Evolutionary conservation across 2,329 filamentous ascomycete genomes (phyloP).

Genomic region (Pestalotiopsis sp.): DNA sequence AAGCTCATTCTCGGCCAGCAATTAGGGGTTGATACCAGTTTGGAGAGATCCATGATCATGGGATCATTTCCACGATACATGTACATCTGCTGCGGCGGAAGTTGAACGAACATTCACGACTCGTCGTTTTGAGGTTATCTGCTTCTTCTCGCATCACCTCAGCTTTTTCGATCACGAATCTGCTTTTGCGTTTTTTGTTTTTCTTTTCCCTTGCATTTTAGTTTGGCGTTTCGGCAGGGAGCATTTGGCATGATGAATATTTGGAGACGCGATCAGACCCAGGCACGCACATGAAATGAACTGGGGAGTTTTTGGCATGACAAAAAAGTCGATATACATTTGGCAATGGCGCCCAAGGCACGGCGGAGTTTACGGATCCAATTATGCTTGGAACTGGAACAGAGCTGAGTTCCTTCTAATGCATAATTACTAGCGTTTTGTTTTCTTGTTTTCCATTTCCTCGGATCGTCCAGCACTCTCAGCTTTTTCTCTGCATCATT

Average conservation of each 20-base stretch:
- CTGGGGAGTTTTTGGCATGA: neutral
- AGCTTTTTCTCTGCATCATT: neutral
- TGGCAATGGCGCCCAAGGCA: neutral
- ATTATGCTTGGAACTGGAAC: slow-evolving; percentile 10
- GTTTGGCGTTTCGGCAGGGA: slow-evolving; percentile 7
- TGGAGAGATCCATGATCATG: neutral
- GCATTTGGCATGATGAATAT: slow-evolving; percentile 4
- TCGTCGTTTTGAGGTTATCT: neutral
- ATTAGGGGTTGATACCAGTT: slow-evolving; percentile 42
- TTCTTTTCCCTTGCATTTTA: neutral
- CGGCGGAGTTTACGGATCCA: slow-evolving; percentile 7
- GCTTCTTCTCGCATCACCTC: neutral
- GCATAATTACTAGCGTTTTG: slow-evolving; percentile 12
- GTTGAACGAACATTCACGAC: slow-evolving; percentile 2
- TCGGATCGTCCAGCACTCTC: neutral
- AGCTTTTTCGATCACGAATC: neutral
- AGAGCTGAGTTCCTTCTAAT: slow-evolving; percentile 10
- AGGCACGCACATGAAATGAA: slow-evolving; percentile 11
- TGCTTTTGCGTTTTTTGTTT: neutral
- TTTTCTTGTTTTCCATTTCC: slow-evolving; percentile 5
- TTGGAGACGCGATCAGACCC: neutral
- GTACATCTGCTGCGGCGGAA: neutral
- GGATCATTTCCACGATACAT: neutral
- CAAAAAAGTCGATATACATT: slow-evolving; percentile 1
- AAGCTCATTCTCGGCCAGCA: slow-evolving; percentile 53